Evolutionary conservation across 2,329 filamentous ascomycete genomes (phyloP), one percentile per base, ranked within the genome.

Genomic region (Rosellinia necatrix): DNA sequence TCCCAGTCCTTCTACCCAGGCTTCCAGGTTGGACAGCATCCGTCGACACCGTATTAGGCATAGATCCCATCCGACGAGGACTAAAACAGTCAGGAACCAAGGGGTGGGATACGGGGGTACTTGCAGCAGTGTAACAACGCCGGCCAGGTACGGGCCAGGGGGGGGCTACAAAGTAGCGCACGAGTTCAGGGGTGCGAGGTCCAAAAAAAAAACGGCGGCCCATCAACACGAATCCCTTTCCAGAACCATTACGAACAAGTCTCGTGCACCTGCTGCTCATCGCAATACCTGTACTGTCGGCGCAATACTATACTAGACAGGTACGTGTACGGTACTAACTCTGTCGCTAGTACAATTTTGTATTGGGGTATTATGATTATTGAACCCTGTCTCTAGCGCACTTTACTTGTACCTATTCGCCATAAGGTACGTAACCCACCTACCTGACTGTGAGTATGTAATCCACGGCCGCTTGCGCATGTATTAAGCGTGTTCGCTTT

Each of bases 221-320:
- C 38, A 44, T 34, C 42, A 48, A 60, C 49, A 54, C 53, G 49
- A 58, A 47, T 60, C 53, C 40, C 38, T 46, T 40, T 35, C 49
- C 44, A 43, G 44, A 30, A 25, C 35, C 17, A 44, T 53, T 52
- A 40, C 43, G 22, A 29, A 42, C 22, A n/a, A 52, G 47, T 32
- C 21, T 44, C 15, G 43, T 43, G 38, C 43, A 48, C 22, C 43
- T 48, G 40, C 55, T 51, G 56, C 40, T 58, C 35, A 56, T 59
- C 52, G 32, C 32, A 47, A 48, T 34, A 46, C n/a, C n/a, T 32
- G 38, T 41, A 25, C 6, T 29, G n/a, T n/a, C n/a, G n/a, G n/a
- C n/a, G n/a, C n/a, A n/a, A n/a, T n/a, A n/a, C n/a, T n/a, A n/a
- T n/a, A n/a, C n/a, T n/a, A n/a, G n/a, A n/a, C n/a, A n/a, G n/a